phyloP scores from a whole-genome alignment of 164 flowering plant species.

The Hamamelis virginiana region DNA sequence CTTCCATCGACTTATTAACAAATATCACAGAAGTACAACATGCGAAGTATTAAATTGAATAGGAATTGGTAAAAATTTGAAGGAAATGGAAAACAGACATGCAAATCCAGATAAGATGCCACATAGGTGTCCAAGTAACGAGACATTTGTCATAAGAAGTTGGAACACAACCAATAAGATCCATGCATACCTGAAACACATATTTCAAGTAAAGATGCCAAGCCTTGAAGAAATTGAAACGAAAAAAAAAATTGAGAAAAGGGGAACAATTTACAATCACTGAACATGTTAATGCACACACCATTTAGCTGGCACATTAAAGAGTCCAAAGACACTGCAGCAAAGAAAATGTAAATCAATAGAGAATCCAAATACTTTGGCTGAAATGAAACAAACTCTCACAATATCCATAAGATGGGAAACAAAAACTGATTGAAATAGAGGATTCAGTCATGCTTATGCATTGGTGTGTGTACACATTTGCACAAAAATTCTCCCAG shows the following conservation, averaged over 20 bases:
- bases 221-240: background rate
- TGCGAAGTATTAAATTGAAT: background rate
- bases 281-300: conserved; percentile 26
- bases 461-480: background rate
- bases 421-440: background rate
- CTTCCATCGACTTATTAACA: background rate
- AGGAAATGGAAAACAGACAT: conserved; percentile 46
- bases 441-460: background rate
- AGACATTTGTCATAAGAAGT: conserved; percentile 89
- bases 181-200: conserved; percentile 79
- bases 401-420: background rate
- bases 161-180: conserved; percentile 83
- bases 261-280: background rate
- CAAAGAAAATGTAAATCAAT: conserved; percentile 12
- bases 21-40: background rate
- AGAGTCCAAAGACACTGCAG: conserved; percentile 95
- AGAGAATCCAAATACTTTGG: background rate
- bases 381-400: background rate
- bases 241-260: conserved; percentile 8
- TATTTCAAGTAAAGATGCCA: conserved; percentile 12
- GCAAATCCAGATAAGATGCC: conserved; percentile 99
- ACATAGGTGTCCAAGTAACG: conserved; percentile 93
- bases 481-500: background rate
- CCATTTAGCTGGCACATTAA: conserved; percentile 94
- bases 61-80: background rate